phyloP scores from a whole-genome alignment of 2,329 filamentous ascomycete genomes.

The Blumeriella jaapii region DNA sequence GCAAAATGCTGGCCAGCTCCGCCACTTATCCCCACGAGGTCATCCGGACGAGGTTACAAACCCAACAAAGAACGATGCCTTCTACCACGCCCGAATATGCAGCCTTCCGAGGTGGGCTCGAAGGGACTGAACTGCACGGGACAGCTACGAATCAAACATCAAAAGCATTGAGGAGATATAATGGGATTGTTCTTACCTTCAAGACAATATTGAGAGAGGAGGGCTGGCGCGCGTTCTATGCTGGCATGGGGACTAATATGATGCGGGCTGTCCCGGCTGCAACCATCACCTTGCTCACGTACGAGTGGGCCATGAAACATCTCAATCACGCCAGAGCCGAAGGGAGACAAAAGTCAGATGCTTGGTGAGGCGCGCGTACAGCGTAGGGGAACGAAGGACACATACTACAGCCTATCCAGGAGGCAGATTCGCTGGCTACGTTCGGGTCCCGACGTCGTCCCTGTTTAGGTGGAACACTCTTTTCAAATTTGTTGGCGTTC shows the following conservation, averaged over 20 bases:
- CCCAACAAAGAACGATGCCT: slow-evolving; percentile 64
- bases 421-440: too few relatives aligned
- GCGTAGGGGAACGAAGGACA: too few relatives aligned
- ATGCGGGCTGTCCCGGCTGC: slow-evolving; percentile 90
- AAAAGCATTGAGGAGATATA: slow-evolving; percentile 41
- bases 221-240: slow-evolving; percentile 94
- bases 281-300: slow-evolving; percentile 95
- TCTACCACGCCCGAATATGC: slow-evolving; percentile 39
- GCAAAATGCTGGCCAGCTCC: slow-evolving; percentile 88
- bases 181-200: slow-evolving; percentile 70
- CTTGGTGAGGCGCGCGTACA: slow-evolving; percentile 8
- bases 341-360: slow-evolving; percentile 16
- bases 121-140: slow-evolving; percentile 15
- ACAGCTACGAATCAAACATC: slow-evolving; percentile 21
- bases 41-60: slow-evolving; percentile 84
- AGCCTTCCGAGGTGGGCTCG: slow-evolving; percentile 30
- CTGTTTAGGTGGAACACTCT: too few relatives aligned
- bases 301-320: slow-evolving; percentile 54
- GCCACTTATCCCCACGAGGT: slow-evolving; percentile 97
- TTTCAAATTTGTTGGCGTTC: slow-evolving; percentile 3
- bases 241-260: slow-evolving; percentile 95
- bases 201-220: slow-evolving; percentile 80
- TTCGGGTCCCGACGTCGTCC: too few relatives aligned
- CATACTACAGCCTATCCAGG: too few relatives aligned
- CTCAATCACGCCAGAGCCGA: slow-evolving; percentile 22